Conservation (phyloP, 1,139 yeast species). For the Hyphopichia burtonii region DNA sequence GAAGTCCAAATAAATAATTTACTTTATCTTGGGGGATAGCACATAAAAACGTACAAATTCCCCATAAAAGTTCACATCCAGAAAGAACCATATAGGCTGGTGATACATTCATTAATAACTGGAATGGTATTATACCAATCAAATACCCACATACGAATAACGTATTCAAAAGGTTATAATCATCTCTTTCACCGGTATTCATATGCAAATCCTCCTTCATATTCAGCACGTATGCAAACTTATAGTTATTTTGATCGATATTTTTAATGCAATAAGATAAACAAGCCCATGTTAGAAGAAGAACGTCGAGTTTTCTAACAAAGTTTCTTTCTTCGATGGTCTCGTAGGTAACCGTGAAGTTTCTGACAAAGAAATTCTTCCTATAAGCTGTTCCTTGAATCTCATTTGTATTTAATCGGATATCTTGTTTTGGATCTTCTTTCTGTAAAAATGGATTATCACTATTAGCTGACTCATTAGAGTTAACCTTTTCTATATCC, state of each 20-base stretch:
- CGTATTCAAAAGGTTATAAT: slow-evolving; percentile 49
- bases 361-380: background rate
- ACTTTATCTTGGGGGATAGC: slow-evolving; percentile 38
- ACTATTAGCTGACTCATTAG: background rate
- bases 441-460: background rate
- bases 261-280: slow-evolving; percentile 53
- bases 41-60: slow-evolving; percentile 50
- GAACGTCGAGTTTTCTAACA: slow-evolving; percentile 52
- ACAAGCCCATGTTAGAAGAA: slow-evolving; percentile 56
- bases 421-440: no score
- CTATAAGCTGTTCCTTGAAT: background rate
- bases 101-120: slow-evolving; percentile 47
- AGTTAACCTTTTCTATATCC: background rate
- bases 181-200: slow-evolving; percentile 36
- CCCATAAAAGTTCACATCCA: slow-evolving; percentile 57
- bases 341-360: slow-evolving; percentile 1
- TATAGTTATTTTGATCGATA: slow-evolving; percentile 46
- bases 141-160: slow-evolving; percentile 61
- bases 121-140: slow-evolving; percentile 57
- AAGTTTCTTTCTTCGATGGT: slow-evolving; percentile 31
- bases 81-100: slow-evolving; percentile 56
- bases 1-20: slow-evolving; percentile 48
- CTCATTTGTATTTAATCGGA: background rate
- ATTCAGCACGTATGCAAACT: slow-evolving; percentile 62
- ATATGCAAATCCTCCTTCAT: slow-evolving; percentile 54